Percentiles rank a stretch among this genome's conserved stretches.
Conservation (phyloP, 1,284 basidiomycete genomes). For the Cryptococcus deneoformans region DNA sequence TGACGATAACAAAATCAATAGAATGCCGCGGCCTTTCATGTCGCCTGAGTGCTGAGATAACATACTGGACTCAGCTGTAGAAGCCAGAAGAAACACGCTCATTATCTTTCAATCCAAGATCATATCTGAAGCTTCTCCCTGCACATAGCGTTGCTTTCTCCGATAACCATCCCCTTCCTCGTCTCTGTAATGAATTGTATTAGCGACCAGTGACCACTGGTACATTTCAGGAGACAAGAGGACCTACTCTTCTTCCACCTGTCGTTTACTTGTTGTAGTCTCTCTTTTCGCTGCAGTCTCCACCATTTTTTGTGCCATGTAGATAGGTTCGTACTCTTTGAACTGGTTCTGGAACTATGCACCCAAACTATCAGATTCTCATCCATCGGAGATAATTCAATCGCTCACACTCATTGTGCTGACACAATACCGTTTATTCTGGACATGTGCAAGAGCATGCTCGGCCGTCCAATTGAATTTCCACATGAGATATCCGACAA, state of each 20-base stretch:
- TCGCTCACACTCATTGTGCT: constrained; percentile 67
- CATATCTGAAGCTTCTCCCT: no score
- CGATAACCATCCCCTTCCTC: constrained; percentile 10
- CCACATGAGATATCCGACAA: constrained; percentile 90
- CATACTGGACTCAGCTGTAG: no score
- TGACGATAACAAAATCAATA: no score
- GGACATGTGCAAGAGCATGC: constrained; percentile 76
- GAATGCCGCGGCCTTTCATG: no score
- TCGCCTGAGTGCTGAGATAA: no score
- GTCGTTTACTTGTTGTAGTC: constrained; percentile 9
- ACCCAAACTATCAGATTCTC: neutral
- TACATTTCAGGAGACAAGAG: neutral
- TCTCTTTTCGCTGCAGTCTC: constrained; percentile 4
- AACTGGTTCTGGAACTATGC: constrained; percentile 77
- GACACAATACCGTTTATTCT: constrained; percentile 86
- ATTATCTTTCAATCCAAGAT: no score
- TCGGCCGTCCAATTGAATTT: constrained; percentile 70
- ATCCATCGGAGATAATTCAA: neutral
- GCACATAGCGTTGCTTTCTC: neutral
- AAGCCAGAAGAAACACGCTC: no score
- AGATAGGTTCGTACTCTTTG: constrained; percentile 90
- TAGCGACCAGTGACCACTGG: neutral
- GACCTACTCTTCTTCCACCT: constrained; percentile 16
- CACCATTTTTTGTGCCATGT: constrained; percentile 34
- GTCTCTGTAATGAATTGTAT: neutral